A percentile compares a stretch with the other conserved stretches of the same genome.
Conservation (phyloP, 192 early-diverging fungal genomes). For the Umbelopsis sp. region DNA sequence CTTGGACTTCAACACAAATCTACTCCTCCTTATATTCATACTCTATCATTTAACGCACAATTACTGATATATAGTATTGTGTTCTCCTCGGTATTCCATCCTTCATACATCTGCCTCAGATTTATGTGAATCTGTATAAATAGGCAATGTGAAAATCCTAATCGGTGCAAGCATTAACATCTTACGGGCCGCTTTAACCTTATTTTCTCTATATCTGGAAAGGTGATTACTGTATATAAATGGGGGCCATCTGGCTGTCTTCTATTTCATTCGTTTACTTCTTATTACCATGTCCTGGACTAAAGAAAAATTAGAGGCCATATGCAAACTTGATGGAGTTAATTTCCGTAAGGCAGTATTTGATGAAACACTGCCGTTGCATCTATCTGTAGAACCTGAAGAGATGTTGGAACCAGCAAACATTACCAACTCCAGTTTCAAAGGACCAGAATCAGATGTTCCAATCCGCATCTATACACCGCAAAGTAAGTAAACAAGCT, state of each 20-base stretch:
- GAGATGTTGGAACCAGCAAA: background rate
- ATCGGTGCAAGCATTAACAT: too few species aligned
- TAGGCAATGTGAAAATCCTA: too few species aligned
- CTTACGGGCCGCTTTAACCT: too few species aligned
- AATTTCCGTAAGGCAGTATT: background rate
- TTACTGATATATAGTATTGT: too few species aligned
- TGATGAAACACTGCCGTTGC: background rate
- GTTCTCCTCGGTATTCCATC: too few species aligned
- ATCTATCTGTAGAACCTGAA: background rate
- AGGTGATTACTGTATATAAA: background rate
- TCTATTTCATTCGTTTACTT: background rate
- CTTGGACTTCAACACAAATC: too few species aligned
- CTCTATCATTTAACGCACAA: too few species aligned
- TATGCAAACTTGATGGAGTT: background rate
- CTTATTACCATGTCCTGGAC: background rate
- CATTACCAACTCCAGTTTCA: background rate
- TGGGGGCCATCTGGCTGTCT: background rate
- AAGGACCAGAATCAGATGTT: background rate
- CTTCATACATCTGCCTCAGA: too few species aligned
- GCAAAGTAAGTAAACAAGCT: background rate
- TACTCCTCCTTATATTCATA: too few species aligned
- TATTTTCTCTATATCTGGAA: too few species aligned
- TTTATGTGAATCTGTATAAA: too few species aligned
- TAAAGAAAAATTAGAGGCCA: background rate
- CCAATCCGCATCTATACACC: constrained; percentile 1